Percentiles rank a stretch among this genome's conserved stretches.
Conservation (phyloP, 2,329 filamentous ascomycete species). For the Alternaria triticimaculans region DNA sequence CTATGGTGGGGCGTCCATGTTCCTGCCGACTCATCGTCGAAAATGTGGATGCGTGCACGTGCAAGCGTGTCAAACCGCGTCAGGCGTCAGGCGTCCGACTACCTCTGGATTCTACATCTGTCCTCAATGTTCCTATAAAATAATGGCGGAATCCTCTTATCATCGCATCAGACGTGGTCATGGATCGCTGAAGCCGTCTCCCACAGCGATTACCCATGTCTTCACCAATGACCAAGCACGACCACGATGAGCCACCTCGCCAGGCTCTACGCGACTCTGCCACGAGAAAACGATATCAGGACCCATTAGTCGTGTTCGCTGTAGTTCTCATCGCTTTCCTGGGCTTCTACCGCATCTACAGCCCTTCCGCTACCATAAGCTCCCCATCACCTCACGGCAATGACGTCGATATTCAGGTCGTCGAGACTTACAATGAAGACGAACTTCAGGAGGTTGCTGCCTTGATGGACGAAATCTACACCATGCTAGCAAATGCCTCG, state of each 20-base stretch:
- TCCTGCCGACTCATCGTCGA: conserved; percentile 4
- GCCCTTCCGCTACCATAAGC: not conserved
- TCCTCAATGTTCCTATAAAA: not conserved
- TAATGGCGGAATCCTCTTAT: not conserved
- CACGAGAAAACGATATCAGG: conserved; percentile 12
- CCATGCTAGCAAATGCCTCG: conserved; percentile 12
- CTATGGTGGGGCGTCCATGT: conserved; percentile 10
- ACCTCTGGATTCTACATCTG: not conserved
- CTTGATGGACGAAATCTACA: conserved; percentile 22
- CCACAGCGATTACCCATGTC: not conserved
- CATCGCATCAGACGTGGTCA: not conserved
- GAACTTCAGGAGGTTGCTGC: conserved; percentile 14
- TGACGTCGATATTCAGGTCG: not conserved
- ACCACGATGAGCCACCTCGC: not conserved
- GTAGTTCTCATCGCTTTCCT: conserved; percentile 12
- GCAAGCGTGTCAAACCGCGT: conserved; percentile 16
- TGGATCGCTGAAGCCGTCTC: not conserved
- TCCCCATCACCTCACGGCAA: not conserved
- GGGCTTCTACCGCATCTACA: conserved; percentile 8
- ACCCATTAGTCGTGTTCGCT: conserved; percentile 12
- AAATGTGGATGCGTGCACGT: conserved; percentile 17
- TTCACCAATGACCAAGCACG: not conserved
- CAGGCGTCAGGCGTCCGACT: not conserved
- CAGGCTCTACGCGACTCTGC: not conserved
- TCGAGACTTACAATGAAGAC: conserved; percentile 8